Conservation (phyloP, 306 rosid genomes). For the Pueraria montana region DNA sequence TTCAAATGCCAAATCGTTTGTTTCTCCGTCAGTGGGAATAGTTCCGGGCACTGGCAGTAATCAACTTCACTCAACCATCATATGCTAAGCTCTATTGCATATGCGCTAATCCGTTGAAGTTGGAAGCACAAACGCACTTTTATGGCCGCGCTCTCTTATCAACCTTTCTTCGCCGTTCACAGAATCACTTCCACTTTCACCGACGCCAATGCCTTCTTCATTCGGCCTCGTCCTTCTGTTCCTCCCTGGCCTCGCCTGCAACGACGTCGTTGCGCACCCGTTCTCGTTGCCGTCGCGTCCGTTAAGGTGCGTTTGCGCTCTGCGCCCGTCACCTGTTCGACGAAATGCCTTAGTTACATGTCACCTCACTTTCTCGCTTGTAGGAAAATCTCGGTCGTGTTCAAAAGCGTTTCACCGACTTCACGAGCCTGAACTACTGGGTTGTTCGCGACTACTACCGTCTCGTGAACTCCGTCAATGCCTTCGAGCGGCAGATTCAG, state of each 20-base stretch:
- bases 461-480: conserved; percentile 79
- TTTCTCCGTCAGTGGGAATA: not conserved
- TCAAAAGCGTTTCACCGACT: conserved; percentile 66
- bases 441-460: conserved; percentile 85
- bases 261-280: conserved; percentile 54
- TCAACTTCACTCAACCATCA: not conserved
- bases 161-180: conserved; percentile 47
- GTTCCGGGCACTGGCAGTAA: not conserved
- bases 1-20: not conserved
- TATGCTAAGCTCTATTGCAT: not conserved
- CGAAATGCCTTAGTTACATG: not conserved
- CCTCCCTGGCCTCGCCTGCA: conserved; percentile 41
- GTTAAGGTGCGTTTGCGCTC: conserved; percentile 57
- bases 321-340: conserved; percentile 47
- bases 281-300: conserved; percentile 36
- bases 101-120: not conserved
- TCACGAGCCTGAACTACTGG: conserved; percentile 84
- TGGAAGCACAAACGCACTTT: not conserved
- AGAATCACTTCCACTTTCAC: conserved; percentile 43
- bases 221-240: conserved; percentile 44
- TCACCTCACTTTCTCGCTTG: conserved; percentile 40
- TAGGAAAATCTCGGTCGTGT: conserved; percentile 72
- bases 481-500: conserved; percentile 68
- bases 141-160: conserved; percentile 64
- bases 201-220: conserved; percentile 29